Evolutionary conservation across 352 stramenopile genomes (phyloP).

Genomic region (Globisporangium paroecandrum): DNA sequence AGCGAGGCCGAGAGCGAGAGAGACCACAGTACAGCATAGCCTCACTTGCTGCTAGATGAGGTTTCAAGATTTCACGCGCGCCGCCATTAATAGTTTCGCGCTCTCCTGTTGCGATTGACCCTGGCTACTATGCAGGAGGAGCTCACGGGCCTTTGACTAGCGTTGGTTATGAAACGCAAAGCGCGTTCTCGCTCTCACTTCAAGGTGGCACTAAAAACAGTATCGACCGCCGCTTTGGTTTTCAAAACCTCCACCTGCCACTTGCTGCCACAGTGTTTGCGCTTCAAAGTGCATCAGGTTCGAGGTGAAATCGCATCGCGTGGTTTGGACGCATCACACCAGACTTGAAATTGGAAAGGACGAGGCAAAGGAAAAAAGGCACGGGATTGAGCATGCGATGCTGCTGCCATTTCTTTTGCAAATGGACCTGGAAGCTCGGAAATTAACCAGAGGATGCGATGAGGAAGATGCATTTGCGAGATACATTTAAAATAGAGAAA

Average conservation of each 20-base stretch:
- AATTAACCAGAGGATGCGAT: not conserved
- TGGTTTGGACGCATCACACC: not conserved
- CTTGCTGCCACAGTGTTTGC: not conserved
- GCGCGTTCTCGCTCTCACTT: not conserved
- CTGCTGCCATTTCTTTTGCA: not conserved
- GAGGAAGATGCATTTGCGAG: not conserved
- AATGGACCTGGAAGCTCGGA: not conserved
- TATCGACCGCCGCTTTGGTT: not conserved
- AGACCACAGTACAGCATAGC: not conserved
- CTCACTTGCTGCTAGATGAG: not conserved
- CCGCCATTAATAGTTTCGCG: slow-evolving; percentile 9
- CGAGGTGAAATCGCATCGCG: not conserved
- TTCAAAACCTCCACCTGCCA: not conserved
- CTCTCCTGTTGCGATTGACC: not conserved
- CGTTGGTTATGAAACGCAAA: slow-evolving; percentile 27
- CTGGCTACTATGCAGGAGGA: not conserved
- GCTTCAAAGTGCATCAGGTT: not conserved
- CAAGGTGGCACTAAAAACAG: slow-evolving; percentile 16
- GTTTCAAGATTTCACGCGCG: slow-evolving; percentile 10
- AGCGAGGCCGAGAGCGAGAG: not conserved
- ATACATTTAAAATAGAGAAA: not conserved
- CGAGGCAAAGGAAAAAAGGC: not conserved
- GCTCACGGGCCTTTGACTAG: not conserved
- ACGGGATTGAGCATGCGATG: not conserved
- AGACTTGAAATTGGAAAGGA: too few species aligned